Conservation (phyloP, 1,139 yeast genomes). For the Keqinozyma sinolaborantium region DNA sequence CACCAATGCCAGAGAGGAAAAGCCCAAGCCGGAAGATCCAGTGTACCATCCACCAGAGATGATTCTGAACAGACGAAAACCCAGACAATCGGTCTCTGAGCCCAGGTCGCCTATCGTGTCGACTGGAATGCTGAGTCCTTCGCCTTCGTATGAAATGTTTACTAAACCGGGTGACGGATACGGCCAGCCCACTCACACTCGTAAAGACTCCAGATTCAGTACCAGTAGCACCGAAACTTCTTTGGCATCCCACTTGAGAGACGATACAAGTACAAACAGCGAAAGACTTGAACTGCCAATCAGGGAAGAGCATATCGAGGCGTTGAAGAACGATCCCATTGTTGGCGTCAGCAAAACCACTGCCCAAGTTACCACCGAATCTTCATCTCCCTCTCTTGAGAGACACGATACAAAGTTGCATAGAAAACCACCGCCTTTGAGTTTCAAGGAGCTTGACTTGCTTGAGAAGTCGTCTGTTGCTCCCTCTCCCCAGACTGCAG, state of each 20-base stretch:
- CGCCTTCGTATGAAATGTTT: constrained; percentile 11
- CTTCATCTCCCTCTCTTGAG: not conserved
- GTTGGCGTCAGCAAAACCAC: not conserved
- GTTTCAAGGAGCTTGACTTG: not conserved
- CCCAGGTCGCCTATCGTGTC: constrained; percentile 4
- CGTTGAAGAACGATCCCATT: not conserved
- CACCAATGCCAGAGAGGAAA: constrained; percentile 38
- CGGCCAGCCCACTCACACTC: constrained; percentile 5
- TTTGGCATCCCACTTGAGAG: not conserved
- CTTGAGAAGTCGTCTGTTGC: too few species aligned
- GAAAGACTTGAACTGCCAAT: too few species aligned
- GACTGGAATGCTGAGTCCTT: constrained; percentile 3
- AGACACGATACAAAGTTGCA: constrained; percentile 7
- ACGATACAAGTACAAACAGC: not conserved
- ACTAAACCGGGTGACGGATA: constrained; percentile 5
- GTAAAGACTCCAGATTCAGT: constrained; percentile 9
- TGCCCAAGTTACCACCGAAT: not conserved
- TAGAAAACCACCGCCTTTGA: constrained; percentile 12
- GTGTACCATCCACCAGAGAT: constrained; percentile 58
- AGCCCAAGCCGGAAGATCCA: constrained; percentile 9
- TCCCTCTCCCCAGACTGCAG: too few species aligned
- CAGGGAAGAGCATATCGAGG: not conserved
- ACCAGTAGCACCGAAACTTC: constrained; percentile 1
- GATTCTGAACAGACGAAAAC: constrained; percentile 54
- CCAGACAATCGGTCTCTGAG: constrained; percentile 19